A percentile compares a stretch with the other conserved stretches of the same genome.
These are phyloP conservation scores for Mollisia scopiformis DNA, from an alignment of 2,329 filamentous ascomycete genomes.

Conservation along the genomic window DNA sequence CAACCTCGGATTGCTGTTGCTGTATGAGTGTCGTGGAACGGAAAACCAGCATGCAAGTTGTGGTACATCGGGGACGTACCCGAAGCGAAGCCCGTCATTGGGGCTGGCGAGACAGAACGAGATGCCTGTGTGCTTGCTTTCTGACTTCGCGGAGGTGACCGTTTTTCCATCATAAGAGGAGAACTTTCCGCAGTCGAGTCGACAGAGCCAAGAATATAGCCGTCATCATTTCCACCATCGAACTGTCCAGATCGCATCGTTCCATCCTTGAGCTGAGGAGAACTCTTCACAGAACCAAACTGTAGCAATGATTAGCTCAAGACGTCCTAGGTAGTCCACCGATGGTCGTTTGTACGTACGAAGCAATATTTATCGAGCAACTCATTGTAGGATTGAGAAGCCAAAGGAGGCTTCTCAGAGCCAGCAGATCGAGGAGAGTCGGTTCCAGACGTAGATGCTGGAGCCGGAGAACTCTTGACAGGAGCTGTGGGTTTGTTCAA, in stretches of 20 bases:
- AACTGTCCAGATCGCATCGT: constrained; percentile 46
- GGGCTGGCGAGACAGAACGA: constrained; percentile 48
- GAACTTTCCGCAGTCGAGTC: constrained; percentile 40
- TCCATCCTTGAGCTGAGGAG: constrained; percentile 53
- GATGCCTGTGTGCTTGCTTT: constrained; percentile 39
- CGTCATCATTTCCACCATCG: constrained; percentile 47
- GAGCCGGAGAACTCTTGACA: constrained; percentile 31
- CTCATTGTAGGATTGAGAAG: constrained; percentile 92
- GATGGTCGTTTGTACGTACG: constrained; percentile 71
- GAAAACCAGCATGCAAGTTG: constrained; percentile 35
- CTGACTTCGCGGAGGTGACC: constrained; percentile 26
- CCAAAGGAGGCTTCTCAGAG: constrained; percentile 69
- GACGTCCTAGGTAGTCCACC: constrained; percentile 28
- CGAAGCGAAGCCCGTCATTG: constrained; percentile 49
- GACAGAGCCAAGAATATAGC: constrained; percentile 33
- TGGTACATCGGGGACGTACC: constrained; percentile 46
- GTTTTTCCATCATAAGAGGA: constrained; percentile 32
- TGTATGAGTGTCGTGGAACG: constrained; percentile 39
- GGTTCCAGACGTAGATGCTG: constrained; percentile 39
- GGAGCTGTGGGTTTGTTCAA: constrained; percentile 23
- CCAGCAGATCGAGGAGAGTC: constrained; percentile 54
- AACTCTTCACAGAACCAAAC: constrained; percentile 65
- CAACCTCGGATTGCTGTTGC: constrained; percentile 40
- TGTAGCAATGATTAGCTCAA: constrained; percentile 49
- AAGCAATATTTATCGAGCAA: constrained; percentile 99